These are phyloP conservation scores for Tricholoma saponaceum DNA, from an alignment of 768 basidiomycete species.

Conservation along the genomic window DNA sequence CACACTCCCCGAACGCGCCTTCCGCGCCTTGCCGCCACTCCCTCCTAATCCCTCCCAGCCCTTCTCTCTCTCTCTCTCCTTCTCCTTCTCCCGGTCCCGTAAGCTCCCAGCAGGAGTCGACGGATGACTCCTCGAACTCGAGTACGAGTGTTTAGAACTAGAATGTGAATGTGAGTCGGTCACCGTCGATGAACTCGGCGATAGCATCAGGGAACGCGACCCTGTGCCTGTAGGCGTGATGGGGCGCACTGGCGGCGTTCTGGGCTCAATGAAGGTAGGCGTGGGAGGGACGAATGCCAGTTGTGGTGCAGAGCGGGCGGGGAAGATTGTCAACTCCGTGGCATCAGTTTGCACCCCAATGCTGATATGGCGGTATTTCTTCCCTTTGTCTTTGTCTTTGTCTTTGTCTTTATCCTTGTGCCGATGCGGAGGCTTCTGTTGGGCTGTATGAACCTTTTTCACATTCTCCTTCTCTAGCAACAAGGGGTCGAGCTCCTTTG, in stretches of 20 bases:
- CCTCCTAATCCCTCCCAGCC: background rate
- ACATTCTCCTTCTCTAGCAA: background rate
- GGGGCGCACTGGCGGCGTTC: slow-evolving; percentile 52
- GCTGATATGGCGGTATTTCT: slow-evolving; percentile 24
- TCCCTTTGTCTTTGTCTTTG: slow-evolving; percentile 4
- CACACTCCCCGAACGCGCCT: slow-evolving; percentile 82
- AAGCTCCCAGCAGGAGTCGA: slow-evolving; percentile 64
- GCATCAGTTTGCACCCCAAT: slow-evolving; percentile 47
- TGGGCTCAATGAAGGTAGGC: slow-evolving; percentile 50
- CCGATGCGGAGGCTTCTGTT: background rate
- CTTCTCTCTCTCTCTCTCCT: slow-evolving; percentile 16
- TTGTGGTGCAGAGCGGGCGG: slow-evolving; percentile 47
- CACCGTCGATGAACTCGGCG: slow-evolving; percentile 48
- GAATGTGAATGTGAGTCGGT: slow-evolving; percentile 39
- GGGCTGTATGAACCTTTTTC: background rate
- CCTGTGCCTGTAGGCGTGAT: slow-evolving; percentile 27
- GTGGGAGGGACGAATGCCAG: slow-evolving; percentile 77
- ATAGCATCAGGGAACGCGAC: slow-evolving; percentile 47
- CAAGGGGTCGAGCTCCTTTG: background rate
- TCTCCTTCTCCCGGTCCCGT: slow-evolving; percentile 45
- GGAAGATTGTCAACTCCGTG: slow-evolving; percentile 17
- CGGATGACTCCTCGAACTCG: slow-evolving; percentile 54
- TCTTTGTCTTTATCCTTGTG: background rate
- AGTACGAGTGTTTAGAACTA: background rate
- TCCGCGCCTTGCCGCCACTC: slow-evolving; percentile 46